Evolutionary conservation across 305 asterid species (phyloP).

Genomic region (Fraxinus nigra): DNA sequence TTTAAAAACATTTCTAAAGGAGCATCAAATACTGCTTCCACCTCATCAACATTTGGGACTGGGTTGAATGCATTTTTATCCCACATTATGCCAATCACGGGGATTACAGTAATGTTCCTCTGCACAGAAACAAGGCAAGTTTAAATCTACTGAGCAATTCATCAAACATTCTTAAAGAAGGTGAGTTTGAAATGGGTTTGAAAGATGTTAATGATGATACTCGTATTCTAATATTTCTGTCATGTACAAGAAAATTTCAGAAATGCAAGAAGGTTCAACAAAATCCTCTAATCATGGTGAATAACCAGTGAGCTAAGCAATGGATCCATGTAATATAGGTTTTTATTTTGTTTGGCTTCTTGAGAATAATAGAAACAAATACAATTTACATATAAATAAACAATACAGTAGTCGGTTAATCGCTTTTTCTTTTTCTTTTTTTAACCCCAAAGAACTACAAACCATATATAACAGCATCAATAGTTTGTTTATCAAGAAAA

Average conservation of each 20-base stretch:
- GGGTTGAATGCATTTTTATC: conserved; percentile 44
- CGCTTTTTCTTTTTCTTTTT: background rate
- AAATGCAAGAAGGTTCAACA: background rate
- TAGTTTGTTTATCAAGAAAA: background rate
- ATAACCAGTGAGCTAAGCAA: background rate
- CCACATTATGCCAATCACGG: conserved; percentile 72
- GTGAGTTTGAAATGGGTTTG: background rate
- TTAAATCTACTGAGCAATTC: conserved; percentile 12
- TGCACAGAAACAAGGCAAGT: conserved; percentile 31
- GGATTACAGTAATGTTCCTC: conserved; percentile 50
- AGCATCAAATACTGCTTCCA: conserved; percentile 71
- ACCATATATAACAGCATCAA: background rate
- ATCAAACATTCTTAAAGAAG: background rate
- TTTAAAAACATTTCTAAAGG: conserved; percentile 79
- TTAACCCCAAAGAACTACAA: background rate
- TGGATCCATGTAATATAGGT: background rate
- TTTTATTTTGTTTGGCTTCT: background rate
- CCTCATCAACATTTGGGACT: conserved; percentile 52
- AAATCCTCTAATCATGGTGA: background rate
- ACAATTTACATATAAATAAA: background rate
- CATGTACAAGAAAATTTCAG: background rate
- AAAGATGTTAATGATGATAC: background rate
- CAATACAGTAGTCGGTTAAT: background rate
- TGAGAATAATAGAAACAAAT: background rate
- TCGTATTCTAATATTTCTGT: background rate